Conservation (phyloP, 352 stramenopile genomes). For the Globisporangium emineosum region DNA sequence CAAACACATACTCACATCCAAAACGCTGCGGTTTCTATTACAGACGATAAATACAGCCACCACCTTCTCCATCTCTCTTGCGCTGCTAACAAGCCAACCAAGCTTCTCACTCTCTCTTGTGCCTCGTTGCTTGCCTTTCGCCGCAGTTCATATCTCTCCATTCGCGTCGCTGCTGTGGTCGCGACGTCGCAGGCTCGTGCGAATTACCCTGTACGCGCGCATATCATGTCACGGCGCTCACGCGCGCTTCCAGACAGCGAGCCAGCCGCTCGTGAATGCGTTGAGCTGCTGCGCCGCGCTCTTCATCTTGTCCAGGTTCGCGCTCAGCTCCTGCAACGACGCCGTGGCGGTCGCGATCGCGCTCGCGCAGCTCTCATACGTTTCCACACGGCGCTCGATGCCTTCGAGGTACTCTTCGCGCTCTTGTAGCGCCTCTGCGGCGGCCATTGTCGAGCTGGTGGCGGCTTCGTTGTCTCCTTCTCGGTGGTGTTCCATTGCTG, state of each 20-base stretch:
- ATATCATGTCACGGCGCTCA: too few relatives aligned
- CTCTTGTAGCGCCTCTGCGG: slow-evolving; percentile 6
- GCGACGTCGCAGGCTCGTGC: too few relatives aligned
- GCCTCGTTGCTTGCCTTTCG: too few relatives aligned
- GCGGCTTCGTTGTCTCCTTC: slow-evolving; percentile 18
- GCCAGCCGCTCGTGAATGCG: slow-evolving; percentile 64
- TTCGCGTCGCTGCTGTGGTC: too few relatives aligned
- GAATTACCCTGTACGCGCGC: too few relatives aligned
- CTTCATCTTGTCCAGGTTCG: slow-evolving; percentile 60
- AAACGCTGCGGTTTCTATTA: not conserved
- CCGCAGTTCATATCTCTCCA: too few relatives aligned
- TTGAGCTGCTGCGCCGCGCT: slow-evolving; percentile 68
- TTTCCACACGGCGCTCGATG: slow-evolving; percentile 50
- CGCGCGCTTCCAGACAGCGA: slow-evolving; percentile 68
- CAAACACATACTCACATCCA: not conserved
- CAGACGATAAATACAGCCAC: slow-evolving; percentile 1
- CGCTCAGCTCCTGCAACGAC: slow-evolving; percentile 65
- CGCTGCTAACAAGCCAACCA: not conserved
- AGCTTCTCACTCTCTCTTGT: too few relatives aligned
- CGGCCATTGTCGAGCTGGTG: not conserved
- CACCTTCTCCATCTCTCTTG: not conserved
- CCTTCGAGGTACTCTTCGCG: slow-evolving; percentile 41
- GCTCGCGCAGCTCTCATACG: slow-evolving; percentile 60
- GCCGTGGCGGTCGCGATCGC: slow-evolving; percentile 49
- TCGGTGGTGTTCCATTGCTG: slow-evolving; percentile 8